Evolutionary conservation across 1,139 yeast species (phyloP).

Genomic region (Pichia sp.): DNA sequence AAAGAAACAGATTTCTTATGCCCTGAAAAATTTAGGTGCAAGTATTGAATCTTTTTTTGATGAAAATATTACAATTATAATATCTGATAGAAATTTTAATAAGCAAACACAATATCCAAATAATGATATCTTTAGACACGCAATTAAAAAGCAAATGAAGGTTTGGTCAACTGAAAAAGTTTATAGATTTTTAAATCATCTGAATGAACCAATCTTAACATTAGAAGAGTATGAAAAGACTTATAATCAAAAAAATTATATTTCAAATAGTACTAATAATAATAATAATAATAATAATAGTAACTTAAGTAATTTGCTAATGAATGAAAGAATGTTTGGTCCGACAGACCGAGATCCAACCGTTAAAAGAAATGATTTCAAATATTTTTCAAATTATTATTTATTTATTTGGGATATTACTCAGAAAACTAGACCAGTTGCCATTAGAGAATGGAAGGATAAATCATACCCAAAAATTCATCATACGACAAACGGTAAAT

Average conservation of each 20-base stretch:
- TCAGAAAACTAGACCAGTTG: slow-evolving; percentile 75
- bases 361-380: slow-evolving; percentile 77
- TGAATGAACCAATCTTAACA: slow-evolving; percentile 44
- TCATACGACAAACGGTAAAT: slow-evolving; percentile 36
- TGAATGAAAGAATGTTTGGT: slow-evolving; percentile 80
- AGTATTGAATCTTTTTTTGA: slow-evolving; percentile 70
- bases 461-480: slow-evolving; percentile 38
- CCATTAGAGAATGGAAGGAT: slow-evolving; percentile 73
- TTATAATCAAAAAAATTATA: slow-evolving; percentile 5
- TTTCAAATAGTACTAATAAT: not conserved
- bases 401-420: slow-evolving; percentile 75
- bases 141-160: slow-evolving; percentile 55
- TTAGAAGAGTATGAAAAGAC: slow-evolving; percentile 9
- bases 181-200: slow-evolving; percentile 65
- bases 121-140: slow-evolving; percentile 64
- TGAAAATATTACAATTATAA: slow-evolving; percentile 71
- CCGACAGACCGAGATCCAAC: slow-evolving; percentile 85
- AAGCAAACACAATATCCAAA: slow-evolving; percentile 33
- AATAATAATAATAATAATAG: slow-evolving; percentile 6
- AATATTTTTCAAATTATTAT: slow-evolving; percentile 72
- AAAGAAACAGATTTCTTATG: slow-evolving; percentile 47
- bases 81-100: slow-evolving; percentile 51
- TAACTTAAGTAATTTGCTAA: slow-evolving; percentile 57
- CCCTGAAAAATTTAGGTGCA: slow-evolving; percentile 57
- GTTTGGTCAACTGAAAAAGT: slow-evolving; percentile 90